Conservation (phyloP, 441 rosid species). For the Isatis lusitanica region DNA sequence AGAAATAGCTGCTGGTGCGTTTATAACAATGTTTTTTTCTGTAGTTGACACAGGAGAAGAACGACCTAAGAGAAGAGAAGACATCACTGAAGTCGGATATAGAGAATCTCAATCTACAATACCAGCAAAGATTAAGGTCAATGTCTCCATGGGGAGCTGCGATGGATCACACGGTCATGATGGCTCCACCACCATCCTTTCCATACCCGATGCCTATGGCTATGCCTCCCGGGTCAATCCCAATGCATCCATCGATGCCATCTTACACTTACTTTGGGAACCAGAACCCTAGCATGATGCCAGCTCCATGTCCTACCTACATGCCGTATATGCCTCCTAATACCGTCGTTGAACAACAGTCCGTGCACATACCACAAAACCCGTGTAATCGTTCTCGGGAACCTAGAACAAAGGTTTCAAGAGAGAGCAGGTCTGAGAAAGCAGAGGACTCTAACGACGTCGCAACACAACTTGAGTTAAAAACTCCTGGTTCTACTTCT, state of each 20-base stretch:
- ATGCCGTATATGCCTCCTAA: slow-evolving; percentile 66
- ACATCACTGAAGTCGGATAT: slow-evolving; percentile 70
- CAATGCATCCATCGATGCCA: slow-evolving; percentile 78
- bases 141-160: slow-evolving; percentile 70
- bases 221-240: slow-evolving; percentile 71
- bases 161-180: slow-evolving; percentile 74
- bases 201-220: slow-evolving; percentile 76
- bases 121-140: slow-evolving; percentile 75
- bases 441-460: slow-evolving; percentile 61
- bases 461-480: slow-evolving; percentile 76
- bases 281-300: slow-evolving; percentile 70
- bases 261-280: slow-evolving; percentile 70
- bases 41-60: slow-evolving; percentile 86
- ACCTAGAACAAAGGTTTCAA: slow-evolving; percentile 51
- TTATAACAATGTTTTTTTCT: background rate
- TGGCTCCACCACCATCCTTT: slow-evolving; percentile 65
- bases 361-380: slow-evolving; percentile 46
- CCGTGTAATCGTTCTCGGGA: slow-evolving; percentile 46
- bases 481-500: slow-evolving; percentile 70
- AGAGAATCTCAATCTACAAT: slow-evolving; percentile 67
- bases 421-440: slow-evolving; percentile 58
- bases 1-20: background rate
- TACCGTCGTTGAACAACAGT: slow-evolving; percentile 57
- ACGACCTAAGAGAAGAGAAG: slow-evolving; percentile 86
- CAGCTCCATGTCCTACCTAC: slow-evolving; percentile 63